Conservation (phyloP, 140 eudicot genomes). For the Erigeron philadelphicus region DNA sequence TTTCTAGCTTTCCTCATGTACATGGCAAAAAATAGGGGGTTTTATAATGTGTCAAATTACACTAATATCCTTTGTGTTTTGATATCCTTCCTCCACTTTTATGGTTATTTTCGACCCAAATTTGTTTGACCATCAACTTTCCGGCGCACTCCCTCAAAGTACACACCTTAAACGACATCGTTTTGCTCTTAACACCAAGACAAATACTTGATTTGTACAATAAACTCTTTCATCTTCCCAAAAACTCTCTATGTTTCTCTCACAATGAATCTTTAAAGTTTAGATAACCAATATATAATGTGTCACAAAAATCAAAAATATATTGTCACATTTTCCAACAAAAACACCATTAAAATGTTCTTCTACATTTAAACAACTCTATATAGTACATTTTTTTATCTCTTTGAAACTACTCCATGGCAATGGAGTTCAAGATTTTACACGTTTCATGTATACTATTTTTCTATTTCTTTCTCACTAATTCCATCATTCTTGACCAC, state of each 20-base stretch:
- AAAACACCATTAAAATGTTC: slow-evolving; percentile 24
- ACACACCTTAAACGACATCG: slow-evolving; percentile 25
- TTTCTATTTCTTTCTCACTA: slow-evolving; percentile 2
- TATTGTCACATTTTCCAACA: slow-evolving; percentile 2
- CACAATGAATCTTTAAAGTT: not conserved
- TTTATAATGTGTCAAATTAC: slow-evolving; percentile 26
- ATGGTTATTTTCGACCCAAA: slow-evolving; percentile 24
- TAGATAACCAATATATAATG: not conserved
- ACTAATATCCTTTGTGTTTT: slow-evolving; percentile 24
- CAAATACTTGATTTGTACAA: slow-evolving; percentile 14
- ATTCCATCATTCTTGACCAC: slow-evolving; percentile 26
- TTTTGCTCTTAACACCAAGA: slow-evolving; percentile 19
- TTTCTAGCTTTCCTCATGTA: slow-evolving; percentile 22
- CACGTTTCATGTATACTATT: slow-evolving; percentile 9
- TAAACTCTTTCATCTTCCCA: slow-evolving; percentile 29
- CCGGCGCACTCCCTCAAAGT: slow-evolving; percentile 22
- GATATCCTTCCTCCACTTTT: slow-evolving; percentile 6
- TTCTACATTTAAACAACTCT: not conserved
- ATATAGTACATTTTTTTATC: not conserved
- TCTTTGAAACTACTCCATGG: slow-evolving; percentile 18
- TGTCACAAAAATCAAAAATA: slow-evolving; percentile 2
- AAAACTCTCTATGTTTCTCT: slow-evolving; percentile 17
- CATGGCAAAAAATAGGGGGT: slow-evolving; percentile 8
- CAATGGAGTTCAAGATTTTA: slow-evolving; percentile 18
- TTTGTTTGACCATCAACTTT: slow-evolving; percentile 30